phyloP scores from a whole-genome alignment of 2,329 filamentous ascomycete genomes.

The Mycocentrospora acerina region DNA sequence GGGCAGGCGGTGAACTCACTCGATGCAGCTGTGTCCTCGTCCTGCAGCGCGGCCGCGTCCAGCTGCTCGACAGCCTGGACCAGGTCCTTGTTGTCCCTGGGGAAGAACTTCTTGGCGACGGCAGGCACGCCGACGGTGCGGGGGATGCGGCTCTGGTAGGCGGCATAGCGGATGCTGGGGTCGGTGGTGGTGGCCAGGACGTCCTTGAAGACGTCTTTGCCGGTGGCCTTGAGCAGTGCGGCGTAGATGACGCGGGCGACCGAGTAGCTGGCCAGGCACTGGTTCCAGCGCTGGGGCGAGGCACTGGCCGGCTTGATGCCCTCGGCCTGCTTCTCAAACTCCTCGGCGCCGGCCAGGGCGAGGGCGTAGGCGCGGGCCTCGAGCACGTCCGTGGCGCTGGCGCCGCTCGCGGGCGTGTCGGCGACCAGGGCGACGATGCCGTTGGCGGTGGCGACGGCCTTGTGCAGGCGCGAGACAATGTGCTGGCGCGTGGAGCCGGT shows the following conservation, averaged over 20 bases:
- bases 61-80: constrained; percentile 69
- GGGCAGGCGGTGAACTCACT: constrained; percentile 52
- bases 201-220: constrained; percentile 81
- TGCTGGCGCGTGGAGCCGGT: constrained; percentile 79
- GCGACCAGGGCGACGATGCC: constrained; percentile 67
- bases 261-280: constrained; percentile 74
- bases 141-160: constrained; percentile 86
- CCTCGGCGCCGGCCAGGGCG: constrained; percentile 72
- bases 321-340: constrained; percentile 78
- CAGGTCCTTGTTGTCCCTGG: constrained; percentile 62
- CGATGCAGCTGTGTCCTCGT: constrained; percentile 53
- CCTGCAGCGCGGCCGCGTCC: constrained; percentile 55
- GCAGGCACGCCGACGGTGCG: constrained; percentile 78
- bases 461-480: constrained; percentile 82
- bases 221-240: constrained; percentile 65
- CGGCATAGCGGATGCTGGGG: constrained; percentile 89
- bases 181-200: constrained; percentile 84
- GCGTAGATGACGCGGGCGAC: constrained; percentile 80
- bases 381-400: constrained; percentile 69
- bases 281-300: constrained; percentile 65
- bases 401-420: constrained; percentile 63
- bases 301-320: constrained; percentile 42
- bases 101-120: constrained; percentile 79
- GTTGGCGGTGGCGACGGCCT: constrained; percentile 71
- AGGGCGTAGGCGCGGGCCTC: constrained; percentile 84